phyloP scores from a whole-genome alignment of 2,329 filamentous ascomycete species.

The Ceratocystis cacaofunesta region DNA sequence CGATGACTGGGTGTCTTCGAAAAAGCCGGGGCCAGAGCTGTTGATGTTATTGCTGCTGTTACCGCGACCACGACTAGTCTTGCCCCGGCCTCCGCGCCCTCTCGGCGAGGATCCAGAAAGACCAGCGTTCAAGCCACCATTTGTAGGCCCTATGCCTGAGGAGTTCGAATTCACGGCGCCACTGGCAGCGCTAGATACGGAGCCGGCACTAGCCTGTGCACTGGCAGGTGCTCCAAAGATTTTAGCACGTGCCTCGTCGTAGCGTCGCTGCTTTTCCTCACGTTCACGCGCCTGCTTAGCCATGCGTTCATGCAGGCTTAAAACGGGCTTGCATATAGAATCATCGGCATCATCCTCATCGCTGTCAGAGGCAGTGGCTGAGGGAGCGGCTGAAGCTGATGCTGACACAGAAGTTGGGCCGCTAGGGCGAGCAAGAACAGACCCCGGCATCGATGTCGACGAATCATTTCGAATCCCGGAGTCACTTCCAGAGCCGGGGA shows the following conservation, averaged over 20 bases:
- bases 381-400: neutral
- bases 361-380: constrained; percentile 26
- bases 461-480: constrained; percentile 34
- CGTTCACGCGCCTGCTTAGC: constrained; percentile 62
- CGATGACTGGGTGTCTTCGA: neutral
- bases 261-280: constrained; percentile 80
- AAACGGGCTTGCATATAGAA: constrained; percentile 33
- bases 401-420: neutral
- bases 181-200: constrained; percentile 5
- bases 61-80: constrained; percentile 30
- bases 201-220: constrained; percentile 19
- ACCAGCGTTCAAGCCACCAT: neutral
- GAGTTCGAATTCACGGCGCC: too few species aligned
- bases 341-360: constrained; percentile 45
- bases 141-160: neutral
- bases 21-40: neutral
- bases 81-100: constrained; percentile 26
- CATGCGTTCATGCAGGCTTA: constrained; percentile 58
- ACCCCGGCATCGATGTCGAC: too few species aligned
- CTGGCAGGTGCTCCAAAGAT: constrained; percentile 53
- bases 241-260: constrained; percentile 76
- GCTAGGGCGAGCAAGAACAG: neutral
- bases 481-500: constrained; percentile 52
- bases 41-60: neutral
- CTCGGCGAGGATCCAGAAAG: neutral